Percentiles rank a stretch among this genome's conserved stretches.
Evolutionary conservation across 257 asterid genomes (phyloP).

Genomic region (Dorcoceras hygrometricum): DNA sequence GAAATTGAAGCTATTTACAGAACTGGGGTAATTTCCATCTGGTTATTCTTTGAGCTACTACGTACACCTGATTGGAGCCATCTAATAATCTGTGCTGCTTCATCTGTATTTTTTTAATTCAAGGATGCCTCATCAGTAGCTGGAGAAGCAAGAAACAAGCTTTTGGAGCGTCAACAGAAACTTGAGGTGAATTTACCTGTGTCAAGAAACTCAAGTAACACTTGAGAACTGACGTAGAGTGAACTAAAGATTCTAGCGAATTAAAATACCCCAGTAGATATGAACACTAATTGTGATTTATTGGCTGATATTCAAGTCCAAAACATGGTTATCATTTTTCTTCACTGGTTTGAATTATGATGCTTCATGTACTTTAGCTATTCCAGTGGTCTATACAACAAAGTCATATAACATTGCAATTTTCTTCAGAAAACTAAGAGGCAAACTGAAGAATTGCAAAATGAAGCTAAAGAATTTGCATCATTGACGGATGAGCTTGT

Average conservation of each 20-base stretch:
- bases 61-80: background rate
- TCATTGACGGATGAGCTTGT: constrained; percentile 88
- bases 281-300: background rate
- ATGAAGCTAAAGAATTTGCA: constrained; percentile 86
- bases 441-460: constrained; percentile 69
- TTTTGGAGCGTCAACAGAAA: constrained; percentile 85
- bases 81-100: constrained; percentile 19
- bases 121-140: constrained; percentile 91
- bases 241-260: background rate
- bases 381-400: constrained; percentile 12
- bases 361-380: constrained; percentile 7
- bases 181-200: constrained; percentile 60
- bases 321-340: background rate
- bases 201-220: background rate
- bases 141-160: constrained; percentile 81
- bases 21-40: constrained; percentile 51
- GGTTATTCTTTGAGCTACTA: constrained; percentile 25
- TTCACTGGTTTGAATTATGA: constrained; percentile 6
- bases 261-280: background rate
- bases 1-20: constrained; percentile 83
- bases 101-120: constrained; percentile 26
- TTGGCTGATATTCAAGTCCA: background rate
- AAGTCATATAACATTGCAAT: constrained; percentile 1
- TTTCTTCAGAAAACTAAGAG: constrained; percentile 59
- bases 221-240: background rate